Evolutionary conservation across 805 yeast species (phyloP).

Genomic region (Metschnikowia noctiluminum): DNA sequence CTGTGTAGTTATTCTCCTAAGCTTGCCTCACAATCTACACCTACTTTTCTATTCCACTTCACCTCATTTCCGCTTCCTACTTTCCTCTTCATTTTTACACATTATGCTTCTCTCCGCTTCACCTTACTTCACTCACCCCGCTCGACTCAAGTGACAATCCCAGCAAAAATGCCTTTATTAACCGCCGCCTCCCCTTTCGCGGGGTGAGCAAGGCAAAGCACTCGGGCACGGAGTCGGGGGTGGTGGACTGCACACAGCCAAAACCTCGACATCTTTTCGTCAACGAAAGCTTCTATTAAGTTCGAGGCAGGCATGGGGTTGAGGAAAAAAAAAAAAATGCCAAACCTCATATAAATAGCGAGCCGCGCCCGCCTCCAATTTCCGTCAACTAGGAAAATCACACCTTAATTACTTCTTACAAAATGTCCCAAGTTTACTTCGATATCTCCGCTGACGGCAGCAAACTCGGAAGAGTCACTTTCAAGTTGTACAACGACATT

Average conservation of each 20-base stretch:
- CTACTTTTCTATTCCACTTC: too few relatives aligned
- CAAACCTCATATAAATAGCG: slow-evolving; percentile 5
- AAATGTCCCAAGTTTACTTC: slow-evolving; percentile 73
- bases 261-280: neutral
- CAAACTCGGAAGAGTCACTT: slow-evolving; percentile 73
- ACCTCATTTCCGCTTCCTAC: too few relatives aligned
- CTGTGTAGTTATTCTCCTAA: too few relatives aligned
- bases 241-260: neutral
- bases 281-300: slow-evolving; percentile 8
- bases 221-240: neutral
- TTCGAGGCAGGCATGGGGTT: slow-evolving; percentile 7
- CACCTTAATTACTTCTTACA: neutral
- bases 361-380: slow-evolving; percentile 4
- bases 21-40: too few relatives aligned
- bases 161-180: too few relatives aligned
- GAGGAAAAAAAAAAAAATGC: slow-evolving; percentile 1
- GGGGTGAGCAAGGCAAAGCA: neutral
- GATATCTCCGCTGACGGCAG: slow-evolving; percentile 75
- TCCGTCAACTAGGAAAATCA: neutral
- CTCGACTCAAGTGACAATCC: too few relatives aligned
- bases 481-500: slow-evolving; percentile 84
- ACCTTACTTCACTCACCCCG: too few relatives aligned
- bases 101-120: too few relatives aligned
- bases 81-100: too few relatives aligned
- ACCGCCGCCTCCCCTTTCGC: too few relatives aligned